Percentiles rank a stretch among this genome's conserved stretches.
Conservation (phyloP, 345 rosid species). For the Microthlaspi erraticum region DNA sequence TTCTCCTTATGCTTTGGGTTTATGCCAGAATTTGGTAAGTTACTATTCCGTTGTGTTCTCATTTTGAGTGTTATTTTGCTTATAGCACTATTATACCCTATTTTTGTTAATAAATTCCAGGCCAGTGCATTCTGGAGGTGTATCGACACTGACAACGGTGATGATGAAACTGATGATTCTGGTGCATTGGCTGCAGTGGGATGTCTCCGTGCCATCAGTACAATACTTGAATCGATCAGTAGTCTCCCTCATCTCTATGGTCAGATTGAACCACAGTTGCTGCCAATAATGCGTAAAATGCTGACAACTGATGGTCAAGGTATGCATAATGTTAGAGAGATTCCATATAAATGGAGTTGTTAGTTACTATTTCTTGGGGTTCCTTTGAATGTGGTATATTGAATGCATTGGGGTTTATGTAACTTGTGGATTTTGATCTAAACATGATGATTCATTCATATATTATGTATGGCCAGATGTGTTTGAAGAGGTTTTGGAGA, state of each 20-base stretch:
- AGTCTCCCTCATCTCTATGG: slow-evolving; percentile 88
- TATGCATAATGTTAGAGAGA: slow-evolving; percentile 36
- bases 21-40: slow-evolving; percentile 97
- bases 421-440: slow-evolving; percentile 16
- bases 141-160: slow-evolving; percentile 83
- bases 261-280: slow-evolving; percentile 83
- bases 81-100: slow-evolving; percentile 19
- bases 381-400: slow-evolving; percentile 23
- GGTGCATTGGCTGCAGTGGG: slow-evolving; percentile 99
- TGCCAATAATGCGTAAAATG: slow-evolving; percentile 95
- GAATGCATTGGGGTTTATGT: slow-evolving; percentile 9
- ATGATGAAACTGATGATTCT: slow-evolving; percentile 86
- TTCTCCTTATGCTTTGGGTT: slow-evolving; percentile 92
- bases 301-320: slow-evolving; percentile 99
- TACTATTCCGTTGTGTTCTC: slow-evolving; percentile 18
- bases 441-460: slow-evolving; percentile 16
- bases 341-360: not conserved
- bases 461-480: slow-evolving; percentile 65
- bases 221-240: slow-evolving; percentile 93
- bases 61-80: slow-evolving; percentile 4
- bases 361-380: slow-evolving; percentile 12
- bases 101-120: slow-evolving; percentile 51
- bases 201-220: slow-evolving; percentile 95
- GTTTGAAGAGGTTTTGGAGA: slow-evolving; percentile 98
- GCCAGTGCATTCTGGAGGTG: slow-evolving; percentile 98